phyloP scores from a whole-genome alignment of 2,329 filamentous ascomycete genomes.

The Xylaria multiplex region DNA sequence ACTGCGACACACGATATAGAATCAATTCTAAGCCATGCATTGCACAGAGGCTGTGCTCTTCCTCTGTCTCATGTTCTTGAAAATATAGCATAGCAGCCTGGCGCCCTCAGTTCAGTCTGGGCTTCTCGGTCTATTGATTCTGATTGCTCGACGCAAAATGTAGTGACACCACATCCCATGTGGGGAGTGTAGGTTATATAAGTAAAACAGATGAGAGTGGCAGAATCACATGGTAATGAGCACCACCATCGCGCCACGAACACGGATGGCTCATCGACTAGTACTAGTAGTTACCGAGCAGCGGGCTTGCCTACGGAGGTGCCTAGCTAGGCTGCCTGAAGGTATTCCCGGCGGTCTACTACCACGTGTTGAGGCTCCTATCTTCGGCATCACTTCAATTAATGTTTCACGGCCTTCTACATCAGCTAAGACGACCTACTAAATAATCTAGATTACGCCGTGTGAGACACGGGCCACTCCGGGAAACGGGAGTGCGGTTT shows the following conservation, averaged over 20 bases:
- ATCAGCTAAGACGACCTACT: not conserved
- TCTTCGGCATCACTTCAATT: not conserved
- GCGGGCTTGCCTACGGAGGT: no score
- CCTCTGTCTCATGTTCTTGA: not conserved
- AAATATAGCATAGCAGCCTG: not conserved
- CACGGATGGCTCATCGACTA: no score
- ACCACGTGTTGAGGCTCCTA: not conserved
- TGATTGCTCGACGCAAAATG: not conserved
- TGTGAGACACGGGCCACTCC: not conserved
- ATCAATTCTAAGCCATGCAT: not conserved
- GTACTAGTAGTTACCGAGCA: no score
- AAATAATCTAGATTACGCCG: not conserved
- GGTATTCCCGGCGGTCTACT: no score
- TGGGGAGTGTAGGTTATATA: not conserved
- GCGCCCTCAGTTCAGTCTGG: slow-evolving; percentile 6
- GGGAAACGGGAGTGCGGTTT: not conserved
- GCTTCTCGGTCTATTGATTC: no score
- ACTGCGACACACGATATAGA: slow-evolving; percentile 3
- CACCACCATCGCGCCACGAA: no score
- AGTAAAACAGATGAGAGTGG: no score
- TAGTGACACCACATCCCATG: not conserved
- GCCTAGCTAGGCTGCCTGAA: no score
- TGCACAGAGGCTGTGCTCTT: slow-evolving; percentile 11
- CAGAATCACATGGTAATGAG: no score
- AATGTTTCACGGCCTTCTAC: not conserved